phyloP scores from a whole-genome alignment of 805 yeast genomes.

The Sporopachydermia quercuum region DNA sequence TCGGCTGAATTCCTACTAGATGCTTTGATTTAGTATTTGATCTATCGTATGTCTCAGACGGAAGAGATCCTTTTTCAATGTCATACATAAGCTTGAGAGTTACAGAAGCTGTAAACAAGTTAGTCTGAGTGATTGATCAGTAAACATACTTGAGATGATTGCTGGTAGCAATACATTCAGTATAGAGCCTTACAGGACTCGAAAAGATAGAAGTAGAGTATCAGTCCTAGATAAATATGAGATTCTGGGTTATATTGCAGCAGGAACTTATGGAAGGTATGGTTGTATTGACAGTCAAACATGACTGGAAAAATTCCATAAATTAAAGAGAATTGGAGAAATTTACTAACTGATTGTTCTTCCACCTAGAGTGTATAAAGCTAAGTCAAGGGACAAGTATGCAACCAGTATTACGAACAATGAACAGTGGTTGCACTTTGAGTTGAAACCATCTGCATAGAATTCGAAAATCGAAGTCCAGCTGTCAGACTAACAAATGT shows the following conservation, averaged over 20 bases:
- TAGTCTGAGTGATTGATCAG: no score
- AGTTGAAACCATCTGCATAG: no score
- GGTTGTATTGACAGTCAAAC: slow-evolving; percentile 2
- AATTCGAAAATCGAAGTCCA: no score
- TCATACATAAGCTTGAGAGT: no score
- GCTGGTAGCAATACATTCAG: slow-evolving; percentile 41
- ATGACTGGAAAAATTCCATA: not conserved
- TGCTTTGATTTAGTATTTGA: no score
- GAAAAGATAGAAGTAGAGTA: slow-evolving; percentile 51
- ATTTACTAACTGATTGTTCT: not conserved
- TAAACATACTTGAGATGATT: slow-evolving; percentile 36
- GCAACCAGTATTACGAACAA: slow-evolving; percentile 4
- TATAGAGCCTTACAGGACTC: slow-evolving; percentile 40
- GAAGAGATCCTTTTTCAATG: no score
- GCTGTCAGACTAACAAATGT: no score
- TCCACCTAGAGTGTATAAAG: slow-evolving; percentile 61
- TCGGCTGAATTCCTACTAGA: no score
- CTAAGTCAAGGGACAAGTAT: slow-evolving; percentile 32
- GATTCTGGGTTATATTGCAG: slow-evolving; percentile 90
- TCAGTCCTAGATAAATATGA: slow-evolving; percentile 78
- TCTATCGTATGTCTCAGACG: no score
- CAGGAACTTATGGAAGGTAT: slow-evolving; percentile 79
- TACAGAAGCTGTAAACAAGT: no score
- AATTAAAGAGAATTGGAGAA: not conserved
- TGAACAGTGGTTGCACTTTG: no score